Evolutionary conservation across 1,284 basidiomycete genomes (phyloP).

Genomic region (Boletellus sp.): DNA sequence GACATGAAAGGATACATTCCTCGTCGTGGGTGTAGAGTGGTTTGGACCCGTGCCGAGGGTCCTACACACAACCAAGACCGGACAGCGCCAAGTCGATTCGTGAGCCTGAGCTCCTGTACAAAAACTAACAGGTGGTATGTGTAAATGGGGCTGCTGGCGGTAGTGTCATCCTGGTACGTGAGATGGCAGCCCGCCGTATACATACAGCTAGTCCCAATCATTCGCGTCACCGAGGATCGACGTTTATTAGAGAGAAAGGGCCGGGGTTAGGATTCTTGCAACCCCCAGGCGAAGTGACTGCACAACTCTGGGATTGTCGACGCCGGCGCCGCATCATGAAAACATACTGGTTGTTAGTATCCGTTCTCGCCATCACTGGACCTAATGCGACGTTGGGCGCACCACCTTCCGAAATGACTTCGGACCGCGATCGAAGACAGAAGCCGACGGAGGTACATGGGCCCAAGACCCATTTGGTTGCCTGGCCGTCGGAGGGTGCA

Average conservation of each 20-base stretch:
- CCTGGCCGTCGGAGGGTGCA: conserved; percentile 7
- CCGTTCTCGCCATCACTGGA: conserved; percentile 5
- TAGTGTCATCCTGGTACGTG: background rate
- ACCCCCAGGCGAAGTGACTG: background rate
- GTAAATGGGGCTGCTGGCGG: background rate
- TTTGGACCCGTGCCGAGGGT: background rate
- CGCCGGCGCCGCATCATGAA: too few relatives aligned
- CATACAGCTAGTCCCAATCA: conserved; percentile 14
- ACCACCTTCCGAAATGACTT: conserved; percentile 7
- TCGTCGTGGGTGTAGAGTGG: background rate
- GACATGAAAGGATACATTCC: background rate
- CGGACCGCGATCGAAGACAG: conserved; percentile 1
- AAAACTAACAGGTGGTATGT: conserved; percentile 1
- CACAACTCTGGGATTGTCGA: too few relatives aligned
- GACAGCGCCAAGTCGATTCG: background rate
- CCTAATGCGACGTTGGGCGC: conserved; percentile 11
- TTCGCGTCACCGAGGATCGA: background rate
- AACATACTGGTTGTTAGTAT: background rate
- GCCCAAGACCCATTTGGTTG: conserved; percentile 3
- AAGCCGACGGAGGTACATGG: conserved; percentile 14
- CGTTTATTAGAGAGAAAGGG: conserved; percentile 4
- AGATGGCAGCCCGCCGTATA: conserved; percentile 1
- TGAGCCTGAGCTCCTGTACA: conserved; percentile 5
- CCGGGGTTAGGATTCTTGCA: background rate
- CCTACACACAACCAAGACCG: conserved; percentile 5